These are phyloP conservation scores for Ophiocordyceps australis DNA, from an alignment of 2,329 filamentous ascomycete species.

Conservation along the genomic window DNA sequence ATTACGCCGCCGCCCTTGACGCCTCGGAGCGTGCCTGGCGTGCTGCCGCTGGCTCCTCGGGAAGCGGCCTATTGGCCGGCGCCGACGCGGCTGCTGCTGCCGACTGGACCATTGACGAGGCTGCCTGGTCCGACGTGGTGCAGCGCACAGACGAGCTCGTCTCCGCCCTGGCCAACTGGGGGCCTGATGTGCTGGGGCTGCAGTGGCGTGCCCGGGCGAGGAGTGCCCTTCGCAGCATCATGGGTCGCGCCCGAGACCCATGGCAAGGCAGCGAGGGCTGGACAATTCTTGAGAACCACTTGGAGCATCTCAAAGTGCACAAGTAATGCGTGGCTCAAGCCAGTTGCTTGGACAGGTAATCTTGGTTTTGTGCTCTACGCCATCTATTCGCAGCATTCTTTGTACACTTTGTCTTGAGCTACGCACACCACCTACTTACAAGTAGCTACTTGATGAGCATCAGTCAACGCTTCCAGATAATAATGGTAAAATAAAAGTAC, in stretches of 20 bases:
- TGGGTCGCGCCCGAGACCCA: slow-evolving; percentile 61
- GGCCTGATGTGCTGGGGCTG: slow-evolving; percentile 48
- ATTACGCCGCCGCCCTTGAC: slow-evolving; percentile 55
- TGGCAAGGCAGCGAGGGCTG: slow-evolving; percentile 68
- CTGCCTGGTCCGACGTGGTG: slow-evolving; percentile 56
- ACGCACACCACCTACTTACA: too few species aligned
- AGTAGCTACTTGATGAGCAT: too few species aligned
- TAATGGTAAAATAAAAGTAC: too few species aligned
- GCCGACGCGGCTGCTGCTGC: slow-evolving; percentile 4
- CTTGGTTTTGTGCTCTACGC: too few species aligned
- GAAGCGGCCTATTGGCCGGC: slow-evolving; percentile 23
- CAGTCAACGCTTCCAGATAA: too few species aligned
- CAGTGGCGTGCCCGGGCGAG: slow-evolving; percentile 83
- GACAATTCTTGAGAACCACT: slow-evolving; percentile 35
- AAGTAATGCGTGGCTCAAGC: too few species aligned
- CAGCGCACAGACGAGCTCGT: slow-evolving; percentile 66
- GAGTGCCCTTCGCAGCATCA: slow-evolving; percentile 65
- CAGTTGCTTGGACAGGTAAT: too few species aligned
- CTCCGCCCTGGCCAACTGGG: slow-evolving; percentile 67
- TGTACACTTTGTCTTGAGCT: too few species aligned
- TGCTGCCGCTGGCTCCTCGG: slow-evolving; percentile 37
- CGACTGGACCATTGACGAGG: slow-evolving; percentile 32
- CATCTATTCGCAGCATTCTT: too few species aligned
- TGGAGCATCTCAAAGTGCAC: slow-evolving; percentile 32
- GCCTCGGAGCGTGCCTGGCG: slow-evolving; percentile 86